Evolutionary conservation across 192 early-diverging fungal genomes (phyloP).

Genomic region (Coemansia pectinata): DNA sequence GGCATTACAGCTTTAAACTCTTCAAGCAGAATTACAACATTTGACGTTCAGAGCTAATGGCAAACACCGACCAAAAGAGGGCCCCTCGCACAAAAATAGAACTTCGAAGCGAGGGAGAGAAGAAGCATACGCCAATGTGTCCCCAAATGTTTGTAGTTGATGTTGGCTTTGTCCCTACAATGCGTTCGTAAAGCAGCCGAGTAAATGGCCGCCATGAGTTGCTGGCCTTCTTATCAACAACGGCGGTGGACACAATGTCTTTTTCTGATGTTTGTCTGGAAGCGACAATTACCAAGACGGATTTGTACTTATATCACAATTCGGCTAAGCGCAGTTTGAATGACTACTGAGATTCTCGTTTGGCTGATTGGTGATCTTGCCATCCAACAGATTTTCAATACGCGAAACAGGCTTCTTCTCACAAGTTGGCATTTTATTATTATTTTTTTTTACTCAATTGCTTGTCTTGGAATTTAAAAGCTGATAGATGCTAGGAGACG

Average conservation of each 20-base stretch:
- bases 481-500: constrained; percentile 70
- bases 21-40: not conserved
- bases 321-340: not conserved
- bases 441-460: no score
- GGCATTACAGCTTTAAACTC: not conserved
- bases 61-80: not conserved
- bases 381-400: not conserved
- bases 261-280: not conserved
- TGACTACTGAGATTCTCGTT: not conserved
- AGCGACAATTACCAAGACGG: not conserved
- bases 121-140: not conserved
- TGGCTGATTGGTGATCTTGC: not conserved
- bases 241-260: not conserved
- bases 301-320: not conserved
- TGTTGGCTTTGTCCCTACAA: not conserved
- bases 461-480: not conserved
- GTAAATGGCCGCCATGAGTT: constrained; percentile 1
- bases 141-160: not conserved
- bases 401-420: not conserved
- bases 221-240: not conserved
- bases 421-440: not conserved
- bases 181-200: constrained; percentile 4
- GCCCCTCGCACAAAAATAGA: not conserved
- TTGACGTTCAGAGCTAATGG: not conserved
- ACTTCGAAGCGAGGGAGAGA: not conserved